Base-by-base conservation (phyloP, 106 monocot species). In the Cymbidium sinense region DNA sequence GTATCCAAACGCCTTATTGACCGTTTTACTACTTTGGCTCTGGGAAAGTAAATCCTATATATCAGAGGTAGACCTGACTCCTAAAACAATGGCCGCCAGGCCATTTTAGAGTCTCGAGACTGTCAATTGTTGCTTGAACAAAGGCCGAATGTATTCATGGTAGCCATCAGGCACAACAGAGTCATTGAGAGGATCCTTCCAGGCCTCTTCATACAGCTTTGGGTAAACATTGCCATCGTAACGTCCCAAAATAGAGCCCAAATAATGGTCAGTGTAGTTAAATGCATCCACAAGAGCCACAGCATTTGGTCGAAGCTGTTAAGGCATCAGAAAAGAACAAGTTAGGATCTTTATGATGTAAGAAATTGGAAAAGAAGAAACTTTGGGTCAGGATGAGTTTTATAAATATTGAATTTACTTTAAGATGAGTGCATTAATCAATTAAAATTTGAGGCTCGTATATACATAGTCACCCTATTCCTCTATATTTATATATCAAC, bases 141-240 rank as follows among this genome's bases (percentile, higher is more conserved):
- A n/a, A 58, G 96, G 96, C 0, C 81, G 75, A 37, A 96, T 52
- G 72, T 91, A 87, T 61, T 94, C 91, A 3, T 81, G 77, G 51
- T 91, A 96, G 5, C 96, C 96, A 70, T 96, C 93, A n/a, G 91
- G 89, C 52, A 96, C 84, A 7, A 79, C 91, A 2, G 91, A 82
- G 39, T 96, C 96, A 64, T 96, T 96, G 47, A 96, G 86, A 11
- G 96, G 96, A 54, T 96, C 96, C 76, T 94, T 94, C 91, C 85
- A 91, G 7, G 93, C 91, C 52, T 85, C 85, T 33, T 89, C 86
- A 30, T 96, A 96, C 77, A 96, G 89, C 41, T 87, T 76, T 2
- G 86, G 91, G 70, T 96, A 96, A 8, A 94, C 96, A 35, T 94
- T 96, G 25, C 96, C 96, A 80, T 96, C 94, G 36, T 92, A 92